A percentile compares a stretch with the other conserved stretches of the same genome.
Evolutionary conservation across 805 yeast genomes (phyloP).

Genomic region (Starmerella vaccinii): DNA sequence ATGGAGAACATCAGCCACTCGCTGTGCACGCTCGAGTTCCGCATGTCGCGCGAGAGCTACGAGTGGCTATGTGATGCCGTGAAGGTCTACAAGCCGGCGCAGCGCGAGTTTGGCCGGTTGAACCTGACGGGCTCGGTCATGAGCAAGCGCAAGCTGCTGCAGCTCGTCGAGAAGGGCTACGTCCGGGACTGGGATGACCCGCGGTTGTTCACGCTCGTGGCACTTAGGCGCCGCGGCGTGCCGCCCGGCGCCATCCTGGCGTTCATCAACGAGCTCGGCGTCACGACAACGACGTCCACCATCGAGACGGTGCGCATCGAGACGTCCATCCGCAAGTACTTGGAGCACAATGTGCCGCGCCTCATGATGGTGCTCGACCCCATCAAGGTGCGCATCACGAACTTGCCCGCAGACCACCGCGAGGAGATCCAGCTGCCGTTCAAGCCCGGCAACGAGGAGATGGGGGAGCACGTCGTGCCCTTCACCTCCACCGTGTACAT

Average conservation of each 20-base stretch:
- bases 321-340: constrained; percentile 70
- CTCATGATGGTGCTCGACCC: constrained; percentile 90
- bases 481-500: constrained; percentile 72
- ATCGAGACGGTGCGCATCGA: constrained; percentile 88
- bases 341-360: constrained; percentile 88
- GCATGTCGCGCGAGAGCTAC: constrained; percentile 83
- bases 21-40: constrained; percentile 91
- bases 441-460: constrained; percentile 71
- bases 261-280: constrained; percentile 91
- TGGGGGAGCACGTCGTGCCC: constrained; percentile 66
- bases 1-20: constrained; percentile 94
- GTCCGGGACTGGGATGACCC: constrained; percentile 99
- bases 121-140: constrained; percentile 88
- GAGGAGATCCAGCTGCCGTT: constrained; percentile 71
- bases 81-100: constrained; percentile 95
- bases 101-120: constrained; percentile 95
- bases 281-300: constrained; percentile 84
- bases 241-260: constrained; percentile 97
- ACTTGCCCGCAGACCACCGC: constrained; percentile 62
- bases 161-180: constrained; percentile 64
- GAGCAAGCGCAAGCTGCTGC: constrained; percentile 93
- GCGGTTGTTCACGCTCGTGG: constrained; percentile 86
- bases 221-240: constrained; percentile 90
- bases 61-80: constrained; percentile 97
- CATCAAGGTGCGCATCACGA: constrained; percentile 68